Evolutionary conservation across 306 rosid species (phyloP), one percentile per base, ranked within the genome.

Genomic region (Casuarina equisetifolia): DNA sequence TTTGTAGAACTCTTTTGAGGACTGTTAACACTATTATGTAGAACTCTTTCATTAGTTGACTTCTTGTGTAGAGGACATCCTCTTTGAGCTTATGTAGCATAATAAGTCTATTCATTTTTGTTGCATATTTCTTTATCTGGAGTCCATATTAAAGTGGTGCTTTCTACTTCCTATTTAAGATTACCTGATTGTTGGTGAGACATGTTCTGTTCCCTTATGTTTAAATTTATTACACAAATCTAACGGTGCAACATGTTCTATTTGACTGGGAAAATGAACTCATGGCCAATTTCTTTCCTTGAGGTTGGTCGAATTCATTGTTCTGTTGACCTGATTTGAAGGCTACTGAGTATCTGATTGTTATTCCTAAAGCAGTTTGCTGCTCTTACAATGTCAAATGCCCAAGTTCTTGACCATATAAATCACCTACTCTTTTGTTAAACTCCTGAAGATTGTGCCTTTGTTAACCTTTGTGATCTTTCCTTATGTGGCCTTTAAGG

Each of bases 131-230:
- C 43, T 61, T 4, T 4, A 35, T 61, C 68, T 61, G 68, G 68
- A 32, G 17, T 35, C 15, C 25, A 1, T 35, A 61, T 16, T 12
- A 35, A 61, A 25, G 35, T 61, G 54, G 17, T 39, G 74, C 71
- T 66, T 53, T 54, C 32, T 44, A 8, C 32, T 57, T 68, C 69
- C 55, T 16, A 73, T 72, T 40, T 48, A 19, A 52, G 80, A 77
- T 62, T 77, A 68, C 58, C 64, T 6, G 78, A 69, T 61, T 74
- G 38, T 62, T 19, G 55, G 71, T 6, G 0, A 19, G 16, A 46
- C 40, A 20, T 74, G 54, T 39, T 67, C 59, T 55, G 64, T 57
- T 19, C 38, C 63, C 36, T 57, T 16, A 25, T 25, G 25, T 20
- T 4, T 57, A 32, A n/a, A 57, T 57, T 11, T 57, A 57, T 57